These are phyloP conservation scores for Thinopyrum elongatum DNA, from an alignment of 176 grass and related monocot species.

Conservation along the genomic window DNA sequence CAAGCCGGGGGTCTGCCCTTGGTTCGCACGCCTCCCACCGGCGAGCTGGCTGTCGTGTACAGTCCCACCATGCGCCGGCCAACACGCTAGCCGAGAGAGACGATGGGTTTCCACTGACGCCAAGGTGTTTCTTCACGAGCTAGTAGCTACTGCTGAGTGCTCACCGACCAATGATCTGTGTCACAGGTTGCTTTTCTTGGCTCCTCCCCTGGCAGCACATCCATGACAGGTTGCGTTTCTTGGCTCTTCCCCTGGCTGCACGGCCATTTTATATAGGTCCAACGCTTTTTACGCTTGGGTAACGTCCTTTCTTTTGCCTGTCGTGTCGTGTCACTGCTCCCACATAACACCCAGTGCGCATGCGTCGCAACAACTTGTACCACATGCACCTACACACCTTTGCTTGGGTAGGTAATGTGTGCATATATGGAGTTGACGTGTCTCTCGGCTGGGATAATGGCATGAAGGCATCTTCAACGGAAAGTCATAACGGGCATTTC, in stretches of 20 bases:
- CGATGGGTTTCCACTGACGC: no score
- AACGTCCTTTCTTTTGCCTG: not conserved
- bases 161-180: not conserved
- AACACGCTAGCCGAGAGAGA: not conserved
- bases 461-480: no score
- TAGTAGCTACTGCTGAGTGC: not conserved
- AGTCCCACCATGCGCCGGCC: not conserved
- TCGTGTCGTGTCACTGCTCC: not conserved
- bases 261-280: no score
- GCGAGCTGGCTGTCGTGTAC: not conserved
- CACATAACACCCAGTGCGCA: not conserved
- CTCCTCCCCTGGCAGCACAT: not conserved
- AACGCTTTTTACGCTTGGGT: not conserved
- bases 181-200: not conserved
- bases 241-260: not conserved
- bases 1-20: not conserved
- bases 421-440: no score
- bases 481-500: no score
- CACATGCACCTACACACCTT: not conserved
- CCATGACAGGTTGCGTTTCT: not conserved
- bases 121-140: not conserved
- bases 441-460: no score
- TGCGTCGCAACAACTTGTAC: not conserved
- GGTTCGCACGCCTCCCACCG: not conserved
- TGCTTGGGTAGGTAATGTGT: no score